Evolutionary conservation across 768 basidiomycete genomes (phyloP), one percentile per base, ranked within the genome.

Genomic region (Porphyrellus cyaneotinctus): DNA sequence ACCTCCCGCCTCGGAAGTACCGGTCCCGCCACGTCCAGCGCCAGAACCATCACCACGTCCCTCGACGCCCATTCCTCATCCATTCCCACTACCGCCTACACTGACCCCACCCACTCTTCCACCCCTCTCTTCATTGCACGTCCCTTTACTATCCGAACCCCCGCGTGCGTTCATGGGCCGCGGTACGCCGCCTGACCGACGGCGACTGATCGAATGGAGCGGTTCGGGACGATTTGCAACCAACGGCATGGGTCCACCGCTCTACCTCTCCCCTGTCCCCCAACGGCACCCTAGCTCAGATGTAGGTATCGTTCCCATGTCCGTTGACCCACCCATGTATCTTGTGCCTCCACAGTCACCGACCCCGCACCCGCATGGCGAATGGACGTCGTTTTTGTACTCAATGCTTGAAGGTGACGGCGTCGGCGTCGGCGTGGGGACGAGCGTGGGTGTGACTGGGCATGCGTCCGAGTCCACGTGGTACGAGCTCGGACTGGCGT

Each of bases 81-180:
- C 42, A 7, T 51, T 53, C 35, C 47, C 53, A 0, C 17, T 49
- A 23, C 51, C 65, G 10, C 32, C 53, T 12, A 36, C 42, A 1
- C 31, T 52, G n/a, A 49, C 57, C 1, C 55, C 46, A 0, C 57
- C 54, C 13, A 51, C 28, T 7, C 55, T 69, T 30, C 69, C 63
- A 0, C 41, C 53, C 2, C 67, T 69, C 1, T 67, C 67, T 0
- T 70, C 68, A 0, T 44, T 69, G 33, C 68, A 69, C 22, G 68
- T 71, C 20, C 67, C 68, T 31, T 38, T 69, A 1, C 49, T 69
- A 8, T 69, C 68, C 13, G 68, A 69, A 38, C 68, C 67, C 1
- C 64, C 65, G 1, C 67, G 69, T 24, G 67, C 69, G 3, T 69
- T 70, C 32, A 69, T 69, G 68, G 68, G 68, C 18, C 69, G 68